These are phyloP conservation scores for Talaromyces sp. DNA, from an alignment of 2,329 filamentous ascomycete species.

Conservation along the genomic window DNA sequence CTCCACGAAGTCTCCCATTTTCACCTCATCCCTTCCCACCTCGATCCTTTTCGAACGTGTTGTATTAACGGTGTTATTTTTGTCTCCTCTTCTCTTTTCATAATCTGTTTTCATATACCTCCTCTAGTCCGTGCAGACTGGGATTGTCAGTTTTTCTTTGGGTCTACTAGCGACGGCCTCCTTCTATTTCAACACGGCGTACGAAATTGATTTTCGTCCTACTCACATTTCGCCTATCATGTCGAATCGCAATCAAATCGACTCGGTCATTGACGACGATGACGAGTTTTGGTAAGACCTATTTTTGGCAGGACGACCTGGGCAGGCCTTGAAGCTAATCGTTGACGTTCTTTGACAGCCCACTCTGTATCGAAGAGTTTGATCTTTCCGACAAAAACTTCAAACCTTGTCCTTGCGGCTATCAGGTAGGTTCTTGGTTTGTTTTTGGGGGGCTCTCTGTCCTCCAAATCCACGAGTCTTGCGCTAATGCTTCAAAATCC, in stretches of 20 bases:
- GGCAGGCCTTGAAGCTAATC: conserved; percentile 24
- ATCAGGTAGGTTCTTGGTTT: conserved; percentile 69
- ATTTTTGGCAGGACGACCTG: background rate
- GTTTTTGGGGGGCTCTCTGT: background rate
- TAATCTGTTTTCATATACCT: conserved; percentile 11
- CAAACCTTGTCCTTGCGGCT: conserved; percentile 92
- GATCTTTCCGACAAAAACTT: conserved; percentile 97
- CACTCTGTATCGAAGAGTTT: conserved; percentile 97
- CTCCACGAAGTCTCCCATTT: conserved; percentile 15
- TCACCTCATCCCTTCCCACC: conserved; percentile 12
- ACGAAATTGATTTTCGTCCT: conserved; percentile 14
- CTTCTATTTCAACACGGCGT: conserved; percentile 6
- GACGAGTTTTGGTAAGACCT: conserved; percentile 45
- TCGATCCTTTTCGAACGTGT: conserved; percentile 5
- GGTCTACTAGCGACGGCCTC: conserved; percentile 8
- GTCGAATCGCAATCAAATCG: conserved; percentile 45
- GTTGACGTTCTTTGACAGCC: conserved; percentile 52
- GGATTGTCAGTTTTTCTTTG: background rate
- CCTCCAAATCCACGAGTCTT: background rate
- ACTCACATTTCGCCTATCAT: conserved; percentile 33
- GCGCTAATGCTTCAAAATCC: conserved; percentile 14
- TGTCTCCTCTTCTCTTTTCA: background rate
- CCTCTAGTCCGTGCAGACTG: background rate
- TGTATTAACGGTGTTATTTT: conserved; percentile 11
- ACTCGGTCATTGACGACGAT: conserved; percentile 50